Percentiles rank a stretch among this genome's conserved stretches.
Evolutionary conservation across 192 early-diverging fungal genomes (phyloP).

Genomic region (Entomortierella parvispora): DNA sequence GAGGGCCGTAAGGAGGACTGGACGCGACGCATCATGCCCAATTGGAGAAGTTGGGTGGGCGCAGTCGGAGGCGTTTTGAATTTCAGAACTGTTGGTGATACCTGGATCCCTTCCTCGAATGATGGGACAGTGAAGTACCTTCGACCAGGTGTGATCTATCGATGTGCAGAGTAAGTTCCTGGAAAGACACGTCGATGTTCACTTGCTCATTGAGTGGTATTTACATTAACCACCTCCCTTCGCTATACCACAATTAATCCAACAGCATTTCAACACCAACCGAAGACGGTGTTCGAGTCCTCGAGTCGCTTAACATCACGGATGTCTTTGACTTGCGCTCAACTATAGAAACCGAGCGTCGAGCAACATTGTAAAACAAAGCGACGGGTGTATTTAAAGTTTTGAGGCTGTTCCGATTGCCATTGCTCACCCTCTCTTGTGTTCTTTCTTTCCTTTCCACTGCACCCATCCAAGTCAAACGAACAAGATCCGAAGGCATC

Average conservation of each 20-base stretch:
- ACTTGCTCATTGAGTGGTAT: too few relatives aligned
- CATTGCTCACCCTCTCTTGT: too few relatives aligned
- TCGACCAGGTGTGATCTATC: constrained; percentile 55
- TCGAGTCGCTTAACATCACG: constrained; percentile 53
- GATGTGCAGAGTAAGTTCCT: constrained; percentile 53
- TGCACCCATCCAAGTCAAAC: too few relatives aligned
- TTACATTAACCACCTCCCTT: too few relatives aligned
- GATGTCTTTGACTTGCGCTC: constrained; percentile 64
- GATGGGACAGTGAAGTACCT: constrained; percentile 52
- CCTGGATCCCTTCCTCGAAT: constrained; percentile 32
- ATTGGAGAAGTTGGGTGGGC: constrained; percentile 20
- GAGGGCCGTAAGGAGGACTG: constrained; percentile 16
- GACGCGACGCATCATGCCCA: constrained; percentile 11
- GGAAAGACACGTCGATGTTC: background rate
- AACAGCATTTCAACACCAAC: constrained; percentile 51
- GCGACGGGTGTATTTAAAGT: background rate
- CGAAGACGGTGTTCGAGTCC: constrained; percentile 44
- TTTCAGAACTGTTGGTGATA: constrained; percentile 63
- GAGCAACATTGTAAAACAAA: constrained; percentile 32
- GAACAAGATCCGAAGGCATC: constrained; percentile 38
- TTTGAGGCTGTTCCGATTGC: background rate
- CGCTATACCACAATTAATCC: background rate
- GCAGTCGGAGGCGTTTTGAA: constrained; percentile 61
- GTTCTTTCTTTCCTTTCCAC: too few relatives aligned
- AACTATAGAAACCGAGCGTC: constrained; percentile 50